Evolutionary conservation across 2,329 filamentous ascomycete species (phyloP).

Genomic region (Plenodomus tracheiphilus): DNA sequence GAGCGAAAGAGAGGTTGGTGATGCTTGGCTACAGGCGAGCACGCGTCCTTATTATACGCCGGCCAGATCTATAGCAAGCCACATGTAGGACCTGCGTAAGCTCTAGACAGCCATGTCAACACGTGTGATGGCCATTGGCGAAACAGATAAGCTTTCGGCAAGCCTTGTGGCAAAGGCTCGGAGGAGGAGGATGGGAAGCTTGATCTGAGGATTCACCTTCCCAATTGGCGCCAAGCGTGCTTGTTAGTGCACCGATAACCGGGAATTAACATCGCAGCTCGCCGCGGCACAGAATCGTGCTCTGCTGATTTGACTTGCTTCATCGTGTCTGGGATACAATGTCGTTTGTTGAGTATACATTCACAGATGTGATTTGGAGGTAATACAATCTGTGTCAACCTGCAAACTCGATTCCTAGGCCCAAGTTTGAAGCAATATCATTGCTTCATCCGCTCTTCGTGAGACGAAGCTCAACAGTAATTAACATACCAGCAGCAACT

Average conservation of each 20-base stretch:
- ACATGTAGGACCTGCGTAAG: neutral
- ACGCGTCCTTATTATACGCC: conserved; percentile 7
- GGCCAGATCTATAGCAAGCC: neutral
- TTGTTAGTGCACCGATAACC: conserved; percentile 14
- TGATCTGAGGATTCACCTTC: conserved; percentile 21
- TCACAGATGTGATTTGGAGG: too few species aligned
- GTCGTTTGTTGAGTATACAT: too few species aligned
- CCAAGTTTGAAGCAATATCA: too few species aligned
- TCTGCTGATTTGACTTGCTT: too few species aligned
- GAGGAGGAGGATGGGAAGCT: conserved; percentile 14
- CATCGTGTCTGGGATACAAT: too few species aligned
- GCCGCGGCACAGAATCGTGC: too few species aligned
- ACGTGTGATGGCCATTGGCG: conserved; percentile 18
- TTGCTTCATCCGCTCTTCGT: too few species aligned
- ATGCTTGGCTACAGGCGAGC: neutral
- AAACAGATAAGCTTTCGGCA: conserved; percentile 25
- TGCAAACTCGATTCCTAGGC: too few species aligned
- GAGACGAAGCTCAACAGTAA: too few species aligned
- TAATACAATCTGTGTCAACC: too few species aligned
- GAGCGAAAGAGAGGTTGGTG: neutral
- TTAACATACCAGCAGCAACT: too few species aligned
- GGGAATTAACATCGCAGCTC: conserved; percentile 6
- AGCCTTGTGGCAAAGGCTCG: conserved; percentile 14
- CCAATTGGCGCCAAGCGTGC: conserved; percentile 18
- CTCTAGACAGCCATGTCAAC: conserved; percentile 4